Percentiles rank a stretch among this genome's conserved stretches.
Conservation (phyloP, 768 basidiomycete species). For the Clitopilus hobsonii region DNA sequence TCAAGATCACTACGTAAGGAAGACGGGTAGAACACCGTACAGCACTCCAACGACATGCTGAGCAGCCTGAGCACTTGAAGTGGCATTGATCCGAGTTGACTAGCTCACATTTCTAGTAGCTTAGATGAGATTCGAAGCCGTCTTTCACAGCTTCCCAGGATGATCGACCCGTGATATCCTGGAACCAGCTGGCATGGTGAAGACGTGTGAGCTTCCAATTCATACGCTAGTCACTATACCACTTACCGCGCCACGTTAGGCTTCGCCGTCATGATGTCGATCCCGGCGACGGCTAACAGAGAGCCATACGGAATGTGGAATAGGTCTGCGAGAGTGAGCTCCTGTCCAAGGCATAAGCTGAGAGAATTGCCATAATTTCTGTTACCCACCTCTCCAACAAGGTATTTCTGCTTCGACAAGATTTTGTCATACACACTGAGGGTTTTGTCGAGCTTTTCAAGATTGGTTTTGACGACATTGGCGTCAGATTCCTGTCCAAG, state of each 20-base stretch:
- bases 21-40: background rate
- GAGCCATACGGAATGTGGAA: constrained; percentile 45
- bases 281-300: constrained; percentile 15
- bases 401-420: constrained; percentile 39
- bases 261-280: constrained; percentile 25
- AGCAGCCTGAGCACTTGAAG: too few species aligned
- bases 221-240: background rate
- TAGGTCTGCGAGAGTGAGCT: constrained; percentile 53
- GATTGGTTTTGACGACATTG: background rate
- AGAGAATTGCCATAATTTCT: background rate
- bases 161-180: constrained; percentile 32
- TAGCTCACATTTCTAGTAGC: too few species aligned
- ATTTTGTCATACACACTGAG: constrained; percentile 43
- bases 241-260: constrained; percentile 41
- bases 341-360: constrained; percentile 7
- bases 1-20: background rate
- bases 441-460: constrained; percentile 19
- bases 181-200: constrained; percentile 18
- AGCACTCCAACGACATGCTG: too few species aligned
- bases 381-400: constrained; percentile 35
- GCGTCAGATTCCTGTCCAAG: background rate
- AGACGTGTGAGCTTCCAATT: background rate
- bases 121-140: background rate
- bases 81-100: too few species aligned
- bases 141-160: constrained; percentile 44